Evolutionary conservation across 495 filamentous ascomycete species (phyloP).

Genomic region (Chaetomium tenue): DNA sequence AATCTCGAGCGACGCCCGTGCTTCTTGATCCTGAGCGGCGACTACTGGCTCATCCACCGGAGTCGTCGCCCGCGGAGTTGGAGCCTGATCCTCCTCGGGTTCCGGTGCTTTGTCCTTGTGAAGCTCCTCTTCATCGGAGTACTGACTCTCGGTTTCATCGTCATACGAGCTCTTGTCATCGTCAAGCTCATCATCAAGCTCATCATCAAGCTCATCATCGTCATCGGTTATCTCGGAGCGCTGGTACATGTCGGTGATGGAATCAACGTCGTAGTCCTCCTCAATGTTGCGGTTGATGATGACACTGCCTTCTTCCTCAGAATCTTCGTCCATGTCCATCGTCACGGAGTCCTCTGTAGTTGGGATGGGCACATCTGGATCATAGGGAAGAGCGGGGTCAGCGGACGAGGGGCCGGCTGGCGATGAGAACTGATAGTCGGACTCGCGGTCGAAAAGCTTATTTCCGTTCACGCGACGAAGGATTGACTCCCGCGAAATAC

Average conservation of each 20-base stretch:
- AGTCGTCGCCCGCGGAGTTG: constrained; percentile 48
- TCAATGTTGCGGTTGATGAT: constrained; percentile 68
- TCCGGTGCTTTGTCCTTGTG: constrained; percentile 6
- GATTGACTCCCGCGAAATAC: constrained; percentile 91
- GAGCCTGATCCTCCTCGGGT: constrained; percentile 34
- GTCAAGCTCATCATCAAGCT: constrained; percentile 39
- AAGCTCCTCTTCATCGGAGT: constrained; percentile 26
- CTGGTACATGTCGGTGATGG: constrained; percentile 63
- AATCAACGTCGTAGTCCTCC: constrained; percentile 64
- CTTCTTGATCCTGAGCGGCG: background rate
- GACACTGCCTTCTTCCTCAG: constrained; percentile 53
- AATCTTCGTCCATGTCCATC: constrained; percentile 34
- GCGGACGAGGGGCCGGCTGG: constrained; percentile 53
- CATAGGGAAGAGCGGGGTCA: constrained; percentile 54
- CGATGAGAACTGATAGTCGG: constrained; percentile 62
- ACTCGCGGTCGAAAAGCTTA: constrained; percentile 54
- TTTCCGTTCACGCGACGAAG: constrained; percentile 80
- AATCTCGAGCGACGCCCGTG: constrained; percentile 16
- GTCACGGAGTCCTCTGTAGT: constrained; percentile 56
- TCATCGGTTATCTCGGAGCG: constrained; percentile 40
- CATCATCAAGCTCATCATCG: constrained; percentile 41
- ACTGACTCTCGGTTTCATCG: constrained; percentile 33
- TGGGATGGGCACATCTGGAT: constrained; percentile 84
- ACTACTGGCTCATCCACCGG: constrained; percentile 36
- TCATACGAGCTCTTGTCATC: constrained; percentile 33